Evolutionary conservation across 176 grass and related monocot species (phyloP).

Genomic region (Triticum turgidum): DNA sequence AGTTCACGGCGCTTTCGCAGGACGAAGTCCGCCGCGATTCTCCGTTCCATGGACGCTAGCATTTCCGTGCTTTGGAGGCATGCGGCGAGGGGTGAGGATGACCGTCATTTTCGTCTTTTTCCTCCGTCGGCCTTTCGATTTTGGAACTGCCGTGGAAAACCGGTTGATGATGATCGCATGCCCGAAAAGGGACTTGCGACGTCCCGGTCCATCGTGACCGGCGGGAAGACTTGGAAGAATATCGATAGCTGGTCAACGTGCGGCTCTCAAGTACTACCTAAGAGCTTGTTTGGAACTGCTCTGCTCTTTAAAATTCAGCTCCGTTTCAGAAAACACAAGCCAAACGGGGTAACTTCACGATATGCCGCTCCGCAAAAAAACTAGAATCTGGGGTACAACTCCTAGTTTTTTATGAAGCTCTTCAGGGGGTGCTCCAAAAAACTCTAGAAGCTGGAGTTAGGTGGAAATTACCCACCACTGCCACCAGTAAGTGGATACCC

Average conservation of each 20-base stretch:
- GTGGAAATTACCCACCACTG: no score
- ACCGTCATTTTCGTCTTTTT: neutral
- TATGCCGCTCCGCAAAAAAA: no score
- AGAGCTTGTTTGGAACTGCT: no score
- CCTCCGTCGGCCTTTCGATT: neutral
- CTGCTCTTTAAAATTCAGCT: no score
- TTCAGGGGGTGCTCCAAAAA: no score
- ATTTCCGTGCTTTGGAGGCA: neutral
- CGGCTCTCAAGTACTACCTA: neutral
- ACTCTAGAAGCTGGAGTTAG: no score
- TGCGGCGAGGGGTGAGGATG: no score
- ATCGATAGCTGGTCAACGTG: neutral
- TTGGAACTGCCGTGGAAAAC: constrained; percentile 5
- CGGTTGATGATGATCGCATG: neutral
- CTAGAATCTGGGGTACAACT: no score
- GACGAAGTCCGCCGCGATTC: neutral
- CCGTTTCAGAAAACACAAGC: no score
- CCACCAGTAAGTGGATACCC: no score
- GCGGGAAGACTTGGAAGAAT: neutral
- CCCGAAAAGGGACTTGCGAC: neutral
- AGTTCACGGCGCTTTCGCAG: neutral
- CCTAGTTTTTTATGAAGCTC: no score
- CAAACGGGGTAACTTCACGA: no score
- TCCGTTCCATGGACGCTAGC: neutral
- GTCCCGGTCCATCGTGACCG: neutral